These are phyloP conservation scores for Fusarium aywerte DNA, from an alignment of 2,329 filamentous ascomycete genomes.

Conservation along the genomic window DNA sequence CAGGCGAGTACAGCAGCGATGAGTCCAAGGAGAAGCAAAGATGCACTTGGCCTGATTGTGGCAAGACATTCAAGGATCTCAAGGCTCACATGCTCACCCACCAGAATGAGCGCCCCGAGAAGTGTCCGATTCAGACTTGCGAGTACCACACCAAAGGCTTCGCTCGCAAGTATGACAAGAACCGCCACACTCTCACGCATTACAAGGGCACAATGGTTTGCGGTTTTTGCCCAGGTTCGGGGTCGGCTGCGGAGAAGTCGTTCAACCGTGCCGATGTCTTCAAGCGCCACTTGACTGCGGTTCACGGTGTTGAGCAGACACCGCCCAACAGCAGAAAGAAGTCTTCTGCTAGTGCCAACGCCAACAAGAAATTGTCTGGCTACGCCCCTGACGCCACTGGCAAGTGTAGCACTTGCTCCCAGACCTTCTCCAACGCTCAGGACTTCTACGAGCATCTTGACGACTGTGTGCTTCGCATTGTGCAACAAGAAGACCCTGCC, in stretches of 20 bases:
- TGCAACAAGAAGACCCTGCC: slow-evolving; percentile 76
- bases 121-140: slow-evolving; percentile 91
- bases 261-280: slow-evolving; percentile 97
- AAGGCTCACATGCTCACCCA: slow-evolving; percentile 96
- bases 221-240: slow-evolving; percentile 90
- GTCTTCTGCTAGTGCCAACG: slow-evolving; percentile 53
- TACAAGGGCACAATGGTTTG: slow-evolving; percentile 99
- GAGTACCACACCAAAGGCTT: slow-evolving; percentile 95
- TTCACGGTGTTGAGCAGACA: slow-evolving; percentile 92
- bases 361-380: slow-evolving; percentile 72
- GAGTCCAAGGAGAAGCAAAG: slow-evolving; percentile 75
- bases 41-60: slow-evolving; percentile 86
- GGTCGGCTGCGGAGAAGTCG: slow-evolving; percentile 89
- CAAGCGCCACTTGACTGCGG: slow-evolving; percentile 90
- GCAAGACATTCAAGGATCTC: slow-evolving; percentile 87
- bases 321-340: slow-evolving; percentile 91
- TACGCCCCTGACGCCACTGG: slow-evolving; percentile 84
- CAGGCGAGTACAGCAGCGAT: slow-evolving; percentile 68
- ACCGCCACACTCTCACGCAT: slow-evolving; percentile 91
- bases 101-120: slow-evolving; percentile 89
- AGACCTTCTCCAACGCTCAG: slow-evolving; percentile 90
- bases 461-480: slow-evolving; percentile 76
- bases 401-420: slow-evolving; percentile 94
- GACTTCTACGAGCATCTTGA: slow-evolving; percentile 99
- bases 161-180: slow-evolving; percentile 96